These are phyloP conservation scores for Penicillium ochrochloron DNA, from an alignment of 495 filamentous ascomycete genomes.

Conservation along the genomic window DNA sequence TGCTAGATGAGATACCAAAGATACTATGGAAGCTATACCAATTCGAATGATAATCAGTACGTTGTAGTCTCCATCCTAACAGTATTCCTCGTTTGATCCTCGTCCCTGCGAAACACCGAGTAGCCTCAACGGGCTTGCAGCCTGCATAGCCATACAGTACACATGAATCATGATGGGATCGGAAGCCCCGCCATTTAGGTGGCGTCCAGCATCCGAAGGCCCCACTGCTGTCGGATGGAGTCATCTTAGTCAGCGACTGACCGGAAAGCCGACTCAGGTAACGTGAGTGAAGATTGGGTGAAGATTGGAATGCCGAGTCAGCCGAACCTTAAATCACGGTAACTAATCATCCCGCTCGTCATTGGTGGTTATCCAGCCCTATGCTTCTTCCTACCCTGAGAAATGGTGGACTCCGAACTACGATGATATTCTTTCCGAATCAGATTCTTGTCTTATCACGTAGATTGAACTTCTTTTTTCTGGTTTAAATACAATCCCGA, in stretches of 20 bases:
- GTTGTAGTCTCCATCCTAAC: too few species aligned
- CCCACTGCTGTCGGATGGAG: slow-evolving; percentile 23
- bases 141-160: too few species aligned
- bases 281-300: neutral
- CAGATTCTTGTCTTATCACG: neutral
- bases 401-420: neutral
- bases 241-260: slow-evolving; percentile 10
- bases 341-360: slow-evolving; percentile 18
- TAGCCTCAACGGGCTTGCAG: neutral
- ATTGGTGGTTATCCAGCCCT: slow-evolving; percentile 11
- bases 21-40: too few species aligned
- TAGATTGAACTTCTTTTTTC: slow-evolving; percentile 3
- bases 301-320: slow-evolving; percentile 6
- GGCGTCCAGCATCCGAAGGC: slow-evolving; percentile 26
- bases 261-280: neutral
- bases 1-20: too few species aligned
- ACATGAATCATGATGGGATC: neutral
- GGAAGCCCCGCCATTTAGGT: slow-evolving; percentile 19
- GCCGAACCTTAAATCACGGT: slow-evolving; percentile 2
- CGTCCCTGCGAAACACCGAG: neutral
- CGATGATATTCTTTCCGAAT: neutral
- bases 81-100: too few species aligned
- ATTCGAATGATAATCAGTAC: too few species aligned
- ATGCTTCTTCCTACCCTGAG: neutral
- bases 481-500: slow-evolving; percentile 6